Evolutionary conservation across 495 filamentous ascomycete species (phyloP), one percentile per base, ranked within the genome.

Genomic region (Penicilliopsis zonata): DNA sequence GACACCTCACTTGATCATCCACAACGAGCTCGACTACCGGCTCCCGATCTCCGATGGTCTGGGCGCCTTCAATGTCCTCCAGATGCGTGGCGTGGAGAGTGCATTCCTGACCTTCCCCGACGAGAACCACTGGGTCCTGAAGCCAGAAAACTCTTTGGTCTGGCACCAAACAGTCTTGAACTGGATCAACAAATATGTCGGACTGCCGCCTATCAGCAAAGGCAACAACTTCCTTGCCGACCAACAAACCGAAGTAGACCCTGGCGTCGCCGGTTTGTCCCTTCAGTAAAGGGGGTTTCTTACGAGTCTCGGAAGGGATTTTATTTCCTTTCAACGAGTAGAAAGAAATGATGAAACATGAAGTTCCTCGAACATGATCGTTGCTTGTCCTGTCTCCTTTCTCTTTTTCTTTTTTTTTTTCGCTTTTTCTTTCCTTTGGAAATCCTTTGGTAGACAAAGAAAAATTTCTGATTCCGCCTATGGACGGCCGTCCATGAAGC

Each of bases 161-260:
- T 96, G 88, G 88, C 86, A 95, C 50, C 72, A 67, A n/a, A 80
- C 82, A 22, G 85, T 95, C 7, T 41, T 95, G 20, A 77, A 76
- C 30, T 96, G 78, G 76, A 88, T 94, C 37, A 94, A 94, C 55
- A 80, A 80, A 52, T 78, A 77, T 44, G 73, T 72, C 2, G 85
- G 80, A 4, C 44, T 70, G 26, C 53, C 66, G 2, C 44, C 55
- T 2, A 27, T 55, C 5, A 3, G 3, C n/a, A 13, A 27, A 12
- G 25, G 25, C 13, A 21, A 36, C 2, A 37, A 34, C 29, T 37
- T 40, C 19, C 20, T 22, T 13, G 22, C 43, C 14, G 32, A 20
- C 23, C 33, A 34, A 4, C 13, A 18, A 3, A 13, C 21, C 8
- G 24, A 13, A 14, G 15, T 35, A 12, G 49, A 53, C 21, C 36